These are phyloP conservation scores for Teratosphaeria pseudoeucalypti DNA, from an alignment of 2,329 filamentous ascomycete genomes.

Conservation along the genomic window DNA sequence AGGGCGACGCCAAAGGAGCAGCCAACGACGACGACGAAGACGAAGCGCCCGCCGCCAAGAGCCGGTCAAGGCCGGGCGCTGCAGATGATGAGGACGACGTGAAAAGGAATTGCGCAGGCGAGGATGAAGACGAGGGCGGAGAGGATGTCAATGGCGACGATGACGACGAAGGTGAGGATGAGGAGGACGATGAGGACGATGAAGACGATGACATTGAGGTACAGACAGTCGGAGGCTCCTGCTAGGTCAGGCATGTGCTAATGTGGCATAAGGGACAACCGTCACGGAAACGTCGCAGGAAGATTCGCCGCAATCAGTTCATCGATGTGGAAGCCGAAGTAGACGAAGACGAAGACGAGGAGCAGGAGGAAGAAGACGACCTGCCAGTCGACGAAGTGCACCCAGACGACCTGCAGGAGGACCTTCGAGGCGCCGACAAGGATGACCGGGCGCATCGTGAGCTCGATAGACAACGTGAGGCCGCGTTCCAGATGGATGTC, in stretches of 20 bases:
- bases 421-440: conserved; percentile 61
- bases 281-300: conserved; percentile 61
- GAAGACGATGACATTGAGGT: conserved; percentile 13
- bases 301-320: conserved; percentile 70
- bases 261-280: conserved; percentile 42
- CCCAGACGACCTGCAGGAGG: conserved; percentile 75
- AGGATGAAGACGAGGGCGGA: conserved; percentile 16
- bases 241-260: background rate
- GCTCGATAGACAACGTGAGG: conserved; percentile 82
- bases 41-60: conserved; percentile 24
- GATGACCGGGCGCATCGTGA: conserved; percentile 91
- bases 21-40: conserved; percentile 29
- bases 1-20: conserved; percentile 30
- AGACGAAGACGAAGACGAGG: conserved; percentile 82
- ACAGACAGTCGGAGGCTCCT: conserved; percentile 7
- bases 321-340: conserved; percentile 98
- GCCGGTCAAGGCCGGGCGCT: conserved; percentile 19
- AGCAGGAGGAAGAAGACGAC: conserved; percentile 81
- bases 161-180: conserved; percentile 21
- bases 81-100: conserved; percentile 41
- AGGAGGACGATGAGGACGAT: conserved; percentile 25
- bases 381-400: conserved; percentile 78
- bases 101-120: conserved; percentile 50
- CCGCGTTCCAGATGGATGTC: conserved; percentile 78
- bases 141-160: conserved; percentile 23